These are phyloP conservation scores for Solanum chacoense DNA, from an alignment of 305 asterid species.

Conservation along the genomic window DNA sequence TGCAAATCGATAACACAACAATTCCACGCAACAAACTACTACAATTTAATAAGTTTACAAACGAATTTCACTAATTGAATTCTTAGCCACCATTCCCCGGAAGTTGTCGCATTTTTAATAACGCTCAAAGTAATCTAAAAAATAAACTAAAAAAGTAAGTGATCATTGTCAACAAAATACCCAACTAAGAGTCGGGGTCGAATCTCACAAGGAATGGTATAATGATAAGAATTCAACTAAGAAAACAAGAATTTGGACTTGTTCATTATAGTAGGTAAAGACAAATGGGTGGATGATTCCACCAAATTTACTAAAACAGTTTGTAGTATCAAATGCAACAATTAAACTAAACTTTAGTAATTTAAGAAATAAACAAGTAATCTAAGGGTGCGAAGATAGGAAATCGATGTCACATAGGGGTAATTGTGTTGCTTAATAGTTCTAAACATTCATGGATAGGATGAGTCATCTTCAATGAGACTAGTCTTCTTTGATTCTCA, in stretches of 20 bases:
- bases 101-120: background rate
- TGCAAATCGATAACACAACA: too few relatives aligned
- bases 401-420: background rate
- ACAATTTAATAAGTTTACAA: background rate
- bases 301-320: background rate
- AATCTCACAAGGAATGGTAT: background rate
- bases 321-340: background rate
- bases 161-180: too few relatives aligned
- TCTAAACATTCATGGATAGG: background rate
- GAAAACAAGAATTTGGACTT: background rate
- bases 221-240: background rate
- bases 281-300: background rate
- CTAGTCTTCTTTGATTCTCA: background rate
- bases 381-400: background rate
- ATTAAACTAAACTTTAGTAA: background rate
- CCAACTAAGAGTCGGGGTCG: background rate
- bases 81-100: background rate
- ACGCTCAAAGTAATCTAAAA: background rate
- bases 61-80: background rate
- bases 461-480: background rate
- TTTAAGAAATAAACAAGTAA: background rate
- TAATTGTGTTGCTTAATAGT: background rate
- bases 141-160: too few relatives aligned
- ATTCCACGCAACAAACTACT: background rate
- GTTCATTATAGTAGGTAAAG: background rate